These are phyloP conservation scores for Leccinum sublutescens DNA, from an alignment of 768 basidiomycete species.

Conservation along the genomic window DNA sequence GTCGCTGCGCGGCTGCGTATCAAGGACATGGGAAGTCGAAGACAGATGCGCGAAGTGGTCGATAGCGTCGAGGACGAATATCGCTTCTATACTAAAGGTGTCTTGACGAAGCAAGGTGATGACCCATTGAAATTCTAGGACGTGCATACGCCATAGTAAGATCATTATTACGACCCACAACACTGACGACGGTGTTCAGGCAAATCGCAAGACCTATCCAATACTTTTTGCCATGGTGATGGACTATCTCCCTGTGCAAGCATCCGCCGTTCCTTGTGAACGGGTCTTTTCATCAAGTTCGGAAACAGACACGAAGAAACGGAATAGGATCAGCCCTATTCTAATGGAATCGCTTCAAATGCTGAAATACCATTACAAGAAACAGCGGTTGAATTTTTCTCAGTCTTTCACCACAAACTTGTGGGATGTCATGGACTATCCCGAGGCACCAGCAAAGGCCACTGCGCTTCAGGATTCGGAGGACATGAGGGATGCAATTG, in stretches of 20 bases:
- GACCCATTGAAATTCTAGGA: background rate
- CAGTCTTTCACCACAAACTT: background rate
- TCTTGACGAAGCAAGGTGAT: background rate
- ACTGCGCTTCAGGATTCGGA: background rate
- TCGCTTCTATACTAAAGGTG: background rate
- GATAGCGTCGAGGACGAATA: background rate
- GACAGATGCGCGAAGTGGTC: background rate
- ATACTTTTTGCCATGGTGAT: too few relatives aligned
- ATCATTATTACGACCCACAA: too few relatives aligned
- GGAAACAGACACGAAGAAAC: too few relatives aligned
- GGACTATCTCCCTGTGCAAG: too few relatives aligned
- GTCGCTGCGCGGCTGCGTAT: background rate
- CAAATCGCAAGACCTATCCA: background rate
- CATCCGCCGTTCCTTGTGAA: too few relatives aligned
- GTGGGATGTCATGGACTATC: background rate
- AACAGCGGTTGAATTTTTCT: background rate
- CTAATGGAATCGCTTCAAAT: too few relatives aligned
- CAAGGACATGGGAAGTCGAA: background rate
- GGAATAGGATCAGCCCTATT: too few relatives aligned
- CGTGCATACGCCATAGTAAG: background rate
- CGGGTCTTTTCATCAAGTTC: too few relatives aligned
- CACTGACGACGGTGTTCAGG: background rate
- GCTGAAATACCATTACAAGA: too few relatives aligned
- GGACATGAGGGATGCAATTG: background rate
- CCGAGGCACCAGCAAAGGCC: background rate